A percentile compares a stretch with the other conserved stretches of the same genome.
phyloP scores from a whole-genome alignment of 768 basidiomycete genomes.

The Rickenella mellea region DNA sequence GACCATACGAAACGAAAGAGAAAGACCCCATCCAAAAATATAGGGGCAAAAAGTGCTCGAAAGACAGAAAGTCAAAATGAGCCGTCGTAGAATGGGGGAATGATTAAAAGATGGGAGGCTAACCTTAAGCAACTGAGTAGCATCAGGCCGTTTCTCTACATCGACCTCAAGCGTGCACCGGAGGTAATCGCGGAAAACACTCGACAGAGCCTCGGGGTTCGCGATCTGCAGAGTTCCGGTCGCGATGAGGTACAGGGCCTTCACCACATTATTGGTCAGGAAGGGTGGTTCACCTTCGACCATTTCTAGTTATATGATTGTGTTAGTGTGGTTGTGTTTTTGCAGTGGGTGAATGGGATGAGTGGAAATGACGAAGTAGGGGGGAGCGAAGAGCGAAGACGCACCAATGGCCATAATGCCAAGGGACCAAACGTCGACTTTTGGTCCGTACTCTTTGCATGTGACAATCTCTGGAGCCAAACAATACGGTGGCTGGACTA shows the following conservation, averaged over 20 bases:
- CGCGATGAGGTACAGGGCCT: slow-evolving; percentile 94
- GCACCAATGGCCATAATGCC: slow-evolving; percentile 94
- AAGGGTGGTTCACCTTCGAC: slow-evolving; percentile 97
- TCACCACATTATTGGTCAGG: slow-evolving; percentile 91
- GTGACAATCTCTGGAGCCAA: slow-evolving; percentile 99
- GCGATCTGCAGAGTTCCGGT: slow-evolving; percentile 96
- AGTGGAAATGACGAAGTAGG: no score
- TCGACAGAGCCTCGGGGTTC: slow-evolving; percentile 71
- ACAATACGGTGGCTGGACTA: slow-evolving; percentile 99
- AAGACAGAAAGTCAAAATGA: no score
- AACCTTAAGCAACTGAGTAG: slow-evolving; percentile 72
- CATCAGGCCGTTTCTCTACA: slow-evolving; percentile 86
- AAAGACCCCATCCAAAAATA: no score
- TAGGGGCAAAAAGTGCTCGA: no score
- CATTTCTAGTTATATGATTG: slow-evolving; percentile 91
- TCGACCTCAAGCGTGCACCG: slow-evolving; percentile 90
- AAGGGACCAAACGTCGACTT: slow-evolving; percentile 96
- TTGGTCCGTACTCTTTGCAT: slow-evolving; percentile 93
- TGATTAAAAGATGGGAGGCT: slow-evolving; percentile 15
- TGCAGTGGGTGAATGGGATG: no score
- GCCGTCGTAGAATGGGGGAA: background rate
- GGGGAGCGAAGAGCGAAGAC: slow-evolving; percentile 20
- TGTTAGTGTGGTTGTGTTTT: no score
- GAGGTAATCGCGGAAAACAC: slow-evolving; percentile 84
- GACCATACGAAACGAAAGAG: no score